These are phyloP conservation scores for Apiotrichum gamsii DNA, from an alignment of 1,284 basidiomycete genomes.

Conservation along the genomic window DNA sequence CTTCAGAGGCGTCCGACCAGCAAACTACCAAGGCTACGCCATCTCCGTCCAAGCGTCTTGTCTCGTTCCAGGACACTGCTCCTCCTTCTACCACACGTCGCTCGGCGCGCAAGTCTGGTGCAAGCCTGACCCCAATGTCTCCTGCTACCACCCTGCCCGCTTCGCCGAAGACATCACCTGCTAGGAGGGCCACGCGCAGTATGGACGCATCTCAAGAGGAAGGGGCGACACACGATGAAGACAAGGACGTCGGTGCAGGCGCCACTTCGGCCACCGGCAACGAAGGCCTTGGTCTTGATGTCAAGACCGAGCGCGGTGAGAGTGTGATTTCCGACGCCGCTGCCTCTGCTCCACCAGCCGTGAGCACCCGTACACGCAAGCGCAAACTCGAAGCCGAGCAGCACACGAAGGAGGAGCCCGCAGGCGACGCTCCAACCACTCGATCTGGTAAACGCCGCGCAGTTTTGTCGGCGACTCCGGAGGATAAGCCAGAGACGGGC, in stretches of 20 bases:
- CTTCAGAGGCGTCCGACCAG: too few relatives aligned
- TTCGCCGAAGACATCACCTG: neutral
- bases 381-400: neutral
- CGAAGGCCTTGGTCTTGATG: too few relatives aligned
- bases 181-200: neutral
- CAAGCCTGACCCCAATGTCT: too few relatives aligned
- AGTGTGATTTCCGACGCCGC: neutral
- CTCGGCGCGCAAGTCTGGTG: too few relatives aligned
- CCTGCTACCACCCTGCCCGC: too few relatives aligned
- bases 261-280: too few relatives aligned
- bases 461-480: neutral
- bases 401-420: neutral
- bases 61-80: neutral
- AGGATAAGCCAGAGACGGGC: neutral
- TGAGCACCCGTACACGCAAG: neutral
- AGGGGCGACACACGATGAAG: neutral
- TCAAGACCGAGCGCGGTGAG: neutral
- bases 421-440: neutral
- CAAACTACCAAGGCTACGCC: neutral
- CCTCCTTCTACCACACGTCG: neutral
- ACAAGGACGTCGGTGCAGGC: too few relatives aligned
- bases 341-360: neutral
- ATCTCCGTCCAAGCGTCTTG: neutral
- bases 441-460: constrained; percentile 1
- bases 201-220: neutral